Evolutionary conservation across 2,329 filamentous ascomycete species (phyloP), one percentile per base, ranked within the genome.

Genomic region (Colletotrichum sp.): DNA sequence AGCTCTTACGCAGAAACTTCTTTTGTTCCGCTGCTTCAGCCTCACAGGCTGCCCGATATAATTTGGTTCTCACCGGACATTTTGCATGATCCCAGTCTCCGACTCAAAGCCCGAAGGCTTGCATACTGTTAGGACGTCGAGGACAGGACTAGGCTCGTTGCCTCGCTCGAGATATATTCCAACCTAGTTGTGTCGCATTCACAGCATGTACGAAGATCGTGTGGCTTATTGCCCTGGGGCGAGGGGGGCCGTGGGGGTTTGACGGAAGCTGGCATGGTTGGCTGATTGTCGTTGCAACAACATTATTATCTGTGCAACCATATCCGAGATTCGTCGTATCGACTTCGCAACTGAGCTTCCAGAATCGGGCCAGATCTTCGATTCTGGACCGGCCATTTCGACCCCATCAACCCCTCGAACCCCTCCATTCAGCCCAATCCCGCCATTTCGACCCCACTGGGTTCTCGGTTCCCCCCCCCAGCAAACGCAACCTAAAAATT

Each of bases 401-500:
- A 43, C 32, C 62, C 73, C 43, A 48, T 58, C 21, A 62, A 67
- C 43, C 69, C 67, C 58, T 72, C 36, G 26, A 71, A 48, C 65
- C 71, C 59, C 68, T 72, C 61, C 62, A 30, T 71, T 48, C 38
- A 48, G 48, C 32, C 69, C 43, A 71, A 62, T 63, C 24, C 63
- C 62, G 72, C 55, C 55, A 71, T 66, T 43, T 24, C 14, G 36
- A 55, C 72, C 21, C 73, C 73, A 73, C 73, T 62, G 48, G 13
- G 26, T 63, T 56, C 43, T 52, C 43, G 43, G 43, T 52, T 13
- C n/a, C 73, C 62, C 21, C 21, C 61, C 69, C 38, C 26, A 58
- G 67, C 28, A 64, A 61, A 61, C 67, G 36, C 69, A 74, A 67
- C 62, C 55, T 58, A 63, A 69, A 68, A 74, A 62, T 73, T 58